Evolutionary conservation across 495 filamentous ascomycete species (phyloP).

Genomic region (Aspergillus diversus): DNA sequence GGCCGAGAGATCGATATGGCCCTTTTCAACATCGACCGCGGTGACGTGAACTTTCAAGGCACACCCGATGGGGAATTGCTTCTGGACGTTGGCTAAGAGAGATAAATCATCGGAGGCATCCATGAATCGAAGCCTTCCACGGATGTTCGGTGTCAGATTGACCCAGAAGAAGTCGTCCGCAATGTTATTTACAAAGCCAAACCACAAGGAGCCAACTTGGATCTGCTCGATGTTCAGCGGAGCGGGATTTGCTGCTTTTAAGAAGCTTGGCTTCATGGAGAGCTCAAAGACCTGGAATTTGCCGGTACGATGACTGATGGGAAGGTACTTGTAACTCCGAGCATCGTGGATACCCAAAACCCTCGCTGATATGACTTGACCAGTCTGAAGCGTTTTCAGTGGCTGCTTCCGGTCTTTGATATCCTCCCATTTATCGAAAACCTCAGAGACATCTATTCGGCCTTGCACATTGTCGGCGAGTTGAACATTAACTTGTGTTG

Average conservation of each 20-base stretch:
- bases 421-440: conserved; percentile 85
- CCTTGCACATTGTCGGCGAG: conserved; percentile 90
- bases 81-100: conserved; percentile 70
- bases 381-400: conserved; percentile 68
- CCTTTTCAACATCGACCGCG: conserved; percentile 70
- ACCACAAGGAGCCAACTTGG: conserved; percentile 65
- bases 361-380: conserved; percentile 71
- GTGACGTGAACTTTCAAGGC: conserved; percentile 79
- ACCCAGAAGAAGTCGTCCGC: conserved; percentile 79
- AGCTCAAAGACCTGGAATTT: conserved; percentile 84
- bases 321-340: conserved; percentile 86
- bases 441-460: conserved; percentile 84
- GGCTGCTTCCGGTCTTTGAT: conserved; percentile 82
- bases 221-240: conserved; percentile 75
- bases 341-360: conserved; percentile 89
- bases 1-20: conserved; percentile 81
- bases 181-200: conserved; percentile 90
- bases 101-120: conserved; percentile 87
- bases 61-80: conserved; percentile 85
- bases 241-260: conserved; percentile 56
- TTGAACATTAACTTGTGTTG: conserved; percentile 88
- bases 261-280: conserved; percentile 75
- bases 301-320: conserved; percentile 80
- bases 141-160: conserved; percentile 86
- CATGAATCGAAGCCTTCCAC: conserved; percentile 76